Evolutionary conservation across 75 land plant species (phyloP).

Genomic region (Pinus albicaulis): DNA sequence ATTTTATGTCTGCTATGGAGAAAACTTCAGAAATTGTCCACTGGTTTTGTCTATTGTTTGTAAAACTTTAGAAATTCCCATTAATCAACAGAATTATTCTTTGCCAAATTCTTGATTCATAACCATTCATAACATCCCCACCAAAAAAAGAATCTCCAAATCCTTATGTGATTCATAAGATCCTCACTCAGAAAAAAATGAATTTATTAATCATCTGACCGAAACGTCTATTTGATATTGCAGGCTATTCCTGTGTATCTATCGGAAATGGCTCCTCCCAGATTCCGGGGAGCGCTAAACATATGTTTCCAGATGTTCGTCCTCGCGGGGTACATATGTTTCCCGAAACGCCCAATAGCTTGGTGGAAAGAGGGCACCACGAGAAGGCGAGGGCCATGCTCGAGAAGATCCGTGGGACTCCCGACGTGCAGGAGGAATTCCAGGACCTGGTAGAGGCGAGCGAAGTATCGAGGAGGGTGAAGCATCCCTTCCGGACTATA

Average conservation of each 20-base stretch:
- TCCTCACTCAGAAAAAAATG: too few species aligned
- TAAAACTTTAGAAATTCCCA: too few species aligned
- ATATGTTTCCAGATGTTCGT: conserved; percentile 16
- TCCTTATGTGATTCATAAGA: too few species aligned
- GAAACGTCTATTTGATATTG: conserved; percentile 14
- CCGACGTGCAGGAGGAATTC: background rate
- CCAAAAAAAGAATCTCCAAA: too few species aligned
- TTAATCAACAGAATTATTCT: too few species aligned
- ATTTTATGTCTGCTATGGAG: too few species aligned
- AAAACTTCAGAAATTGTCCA: too few species aligned
- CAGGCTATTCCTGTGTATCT: conserved; percentile 59
- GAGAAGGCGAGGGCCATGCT: conserved; percentile 9
- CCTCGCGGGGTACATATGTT: conserved; percentile 16
- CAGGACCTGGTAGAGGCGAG: background rate
- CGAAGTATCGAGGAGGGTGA: conserved; percentile 2
- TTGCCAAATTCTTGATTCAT: too few species aligned
- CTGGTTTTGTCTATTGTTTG: too few species aligned
- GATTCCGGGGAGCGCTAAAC: conserved; percentile 17
- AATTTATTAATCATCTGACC: too few species aligned
- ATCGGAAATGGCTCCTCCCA: conserved; percentile 29
- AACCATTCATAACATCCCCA: too few species aligned
- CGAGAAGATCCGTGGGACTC: conserved; percentile 14
- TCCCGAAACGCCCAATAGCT: conserved; percentile 27
- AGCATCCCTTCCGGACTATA: conserved; percentile 8
- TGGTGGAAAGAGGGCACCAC: conserved; percentile 18